phyloP scores from a whole-genome alignment of 176 grass and related monocot genomes.

The Areca catechu region DNA sequence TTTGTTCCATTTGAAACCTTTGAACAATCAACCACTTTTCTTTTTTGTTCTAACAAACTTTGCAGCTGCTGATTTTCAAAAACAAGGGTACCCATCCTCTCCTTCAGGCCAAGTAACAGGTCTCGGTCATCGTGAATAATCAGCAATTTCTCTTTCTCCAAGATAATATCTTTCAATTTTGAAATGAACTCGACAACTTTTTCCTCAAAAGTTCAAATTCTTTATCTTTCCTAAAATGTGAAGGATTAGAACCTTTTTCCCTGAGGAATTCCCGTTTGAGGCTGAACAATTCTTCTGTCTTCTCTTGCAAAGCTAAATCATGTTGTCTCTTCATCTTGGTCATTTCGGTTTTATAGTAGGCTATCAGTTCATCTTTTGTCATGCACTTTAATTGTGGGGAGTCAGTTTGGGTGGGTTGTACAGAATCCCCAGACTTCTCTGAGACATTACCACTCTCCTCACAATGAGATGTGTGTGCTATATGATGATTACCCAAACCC shows the following conservation, averaged over 20 bases:
- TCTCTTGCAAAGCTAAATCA: slow-evolving; percentile 30
- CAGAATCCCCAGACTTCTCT: not conserved
- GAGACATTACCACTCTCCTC: slow-evolving; percentile 3
- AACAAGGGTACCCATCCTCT: slow-evolving; percentile 19
- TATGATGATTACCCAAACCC: too few relatives aligned
- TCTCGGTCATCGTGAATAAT: slow-evolving; percentile 22
- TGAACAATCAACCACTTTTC: not conserved
- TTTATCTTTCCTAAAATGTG: slow-evolving; percentile 42
- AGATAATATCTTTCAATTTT: slow-evolving; percentile 40
- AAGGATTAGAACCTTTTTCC: slow-evolving; percentile 33
- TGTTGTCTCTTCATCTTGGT: slow-evolving; percentile 44
- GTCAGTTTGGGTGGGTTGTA: slow-evolving; percentile 13
- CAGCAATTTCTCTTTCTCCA: slow-evolving; percentile 31
- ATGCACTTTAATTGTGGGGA: slow-evolving; percentile 20
- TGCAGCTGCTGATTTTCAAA: slow-evolving; percentile 28
- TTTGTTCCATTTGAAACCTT: slow-evolving; percentile 1
- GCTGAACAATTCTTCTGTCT: slow-evolving; percentile 40
- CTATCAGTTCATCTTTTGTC: slow-evolving; percentile 24
- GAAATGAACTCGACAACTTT: slow-evolving; percentile 29
- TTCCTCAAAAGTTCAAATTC: slow-evolving; percentile 53
- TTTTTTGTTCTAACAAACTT: slow-evolving; percentile 9
- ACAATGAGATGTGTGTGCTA: too few relatives aligned
- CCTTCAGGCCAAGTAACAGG: slow-evolving; percentile 22
- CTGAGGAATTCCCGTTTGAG: slow-evolving; percentile 31
- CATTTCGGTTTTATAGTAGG: slow-evolving; percentile 33